phyloP scores from a whole-genome alignment of 768 basidiomycete species.

The Podaxis sp. region DNA sequence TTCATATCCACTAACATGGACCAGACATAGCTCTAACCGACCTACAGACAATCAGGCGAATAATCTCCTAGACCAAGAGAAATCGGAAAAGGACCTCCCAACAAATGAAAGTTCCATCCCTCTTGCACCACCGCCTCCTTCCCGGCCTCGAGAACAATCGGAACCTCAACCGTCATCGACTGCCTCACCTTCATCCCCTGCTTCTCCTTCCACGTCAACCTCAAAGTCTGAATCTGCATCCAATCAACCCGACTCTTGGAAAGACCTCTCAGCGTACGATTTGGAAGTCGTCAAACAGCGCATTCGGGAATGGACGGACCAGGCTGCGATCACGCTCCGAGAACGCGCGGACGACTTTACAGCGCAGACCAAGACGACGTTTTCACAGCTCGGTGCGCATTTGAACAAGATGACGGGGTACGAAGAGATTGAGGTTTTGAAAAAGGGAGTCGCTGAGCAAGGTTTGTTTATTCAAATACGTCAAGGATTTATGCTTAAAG shows the following conservation, averaged over 20 bases:
- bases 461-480: conserved; percentile 48
- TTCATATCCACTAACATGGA: background rate
- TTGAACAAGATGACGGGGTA: conserved; percentile 92
- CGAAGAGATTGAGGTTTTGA: conserved; percentile 82
- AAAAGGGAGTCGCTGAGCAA: conserved; percentile 73
- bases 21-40: conserved; percentile 7
- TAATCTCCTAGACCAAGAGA: background rate
- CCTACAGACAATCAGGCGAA: background rate
- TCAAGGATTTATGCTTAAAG: background rate
- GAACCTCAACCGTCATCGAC: background rate
- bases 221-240: background rate
- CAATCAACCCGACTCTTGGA: background rate
- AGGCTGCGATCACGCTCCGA: conserved; percentile 45
- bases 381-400: conserved; percentile 74
- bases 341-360: conserved; percentile 60
- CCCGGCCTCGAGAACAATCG: background rate
- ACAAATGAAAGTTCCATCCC: background rate
- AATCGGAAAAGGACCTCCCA: background rate
- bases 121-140: background rate
- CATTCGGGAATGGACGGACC: conserved; percentile 51
- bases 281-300: conserved; percentile 39
- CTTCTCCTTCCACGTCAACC: background rate
- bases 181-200: background rate
- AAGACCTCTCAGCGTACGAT: conserved; percentile 23
- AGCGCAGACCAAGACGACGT: conserved; percentile 50